Evolutionary conservation across 306 rosid species (phyloP).

Genomic region (barrel medic (Medicago truncatula)): DNA sequence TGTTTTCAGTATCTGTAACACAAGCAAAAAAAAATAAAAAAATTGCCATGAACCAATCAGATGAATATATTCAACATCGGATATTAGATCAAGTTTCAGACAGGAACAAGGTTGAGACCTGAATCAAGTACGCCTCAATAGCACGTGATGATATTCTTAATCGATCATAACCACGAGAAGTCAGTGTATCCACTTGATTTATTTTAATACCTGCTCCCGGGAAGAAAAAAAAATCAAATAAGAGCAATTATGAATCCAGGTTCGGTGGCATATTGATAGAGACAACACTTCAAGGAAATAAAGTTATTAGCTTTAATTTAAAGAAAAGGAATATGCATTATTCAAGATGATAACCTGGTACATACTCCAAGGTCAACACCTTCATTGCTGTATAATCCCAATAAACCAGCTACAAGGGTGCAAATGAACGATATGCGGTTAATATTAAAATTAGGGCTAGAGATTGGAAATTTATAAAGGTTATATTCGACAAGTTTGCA

Average conservation of each 20-base stretch:
- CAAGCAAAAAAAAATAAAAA: conserved; percentile 12
- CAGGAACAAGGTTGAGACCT: conserved; percentile 55
- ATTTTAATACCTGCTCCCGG: conserved; percentile 72
- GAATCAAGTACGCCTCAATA: conserved; percentile 91
- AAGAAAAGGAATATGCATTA: conserved; percentile 10
- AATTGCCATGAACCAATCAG: conserved; percentile 25
- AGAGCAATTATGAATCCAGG: conserved; percentile 4
- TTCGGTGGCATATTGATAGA: conserved; percentile 23
- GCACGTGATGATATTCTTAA: conserved; percentile 73
- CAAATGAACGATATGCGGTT: conserved; percentile 21
- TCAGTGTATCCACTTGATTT: conserved; percentile 64
- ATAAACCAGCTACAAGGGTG: conserved; percentile 65
- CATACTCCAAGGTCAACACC: conserved; percentile 91
- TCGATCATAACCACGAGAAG: conserved; percentile 69
- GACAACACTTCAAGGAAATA: conserved; percentile 11
- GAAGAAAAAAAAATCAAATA: conserved; percentile 25
- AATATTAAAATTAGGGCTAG: conserved; percentile 6
- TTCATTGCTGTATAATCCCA: conserved; percentile 94
- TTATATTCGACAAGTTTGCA: conserved; percentile 19
- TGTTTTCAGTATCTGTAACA: conserved; percentile 78
- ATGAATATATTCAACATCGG: conserved; percentile 33
- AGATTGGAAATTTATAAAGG: conserved; percentile 22
- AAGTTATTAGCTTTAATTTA: too few species aligned
- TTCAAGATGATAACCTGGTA: conserved; percentile 80
- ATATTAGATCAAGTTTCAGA: conserved; percentile 13